Conservation (phyloP, 495 filamentous ascomycete genomes). For the Penicillium salamii region DNA sequence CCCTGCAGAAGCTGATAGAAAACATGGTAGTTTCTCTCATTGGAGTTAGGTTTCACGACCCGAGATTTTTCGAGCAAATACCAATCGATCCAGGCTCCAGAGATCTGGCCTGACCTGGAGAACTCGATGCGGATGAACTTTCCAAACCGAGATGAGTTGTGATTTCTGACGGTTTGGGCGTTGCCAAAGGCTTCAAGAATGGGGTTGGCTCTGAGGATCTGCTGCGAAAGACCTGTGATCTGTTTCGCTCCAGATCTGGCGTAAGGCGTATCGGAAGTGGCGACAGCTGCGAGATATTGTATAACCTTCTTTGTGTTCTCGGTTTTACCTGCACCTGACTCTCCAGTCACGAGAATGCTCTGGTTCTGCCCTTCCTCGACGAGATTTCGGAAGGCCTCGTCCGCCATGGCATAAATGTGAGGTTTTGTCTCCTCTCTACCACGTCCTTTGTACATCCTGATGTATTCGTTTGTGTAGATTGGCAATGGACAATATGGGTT, state of each 20-base stretch:
- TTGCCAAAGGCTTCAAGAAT: conserved; percentile 99
- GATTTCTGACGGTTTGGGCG: conserved; percentile 94
- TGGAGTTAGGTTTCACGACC: conserved; percentile 80
- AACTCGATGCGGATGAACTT: conserved; percentile 99
- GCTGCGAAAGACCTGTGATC: conserved; percentile 88
- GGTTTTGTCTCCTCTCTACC: conserved; percentile 91
- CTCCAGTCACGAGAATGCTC: conserved; percentile 96
- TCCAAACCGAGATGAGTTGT: conserved; percentile 98
- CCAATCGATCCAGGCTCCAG: conserved; percentile 97
- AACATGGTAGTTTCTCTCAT: conserved; percentile 94
- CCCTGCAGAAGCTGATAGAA: conserved; percentile 95
- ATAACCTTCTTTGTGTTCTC: conserved; percentile 99
- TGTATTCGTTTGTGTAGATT: conserved; percentile 94
- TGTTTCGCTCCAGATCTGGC: conserved; percentile 59
- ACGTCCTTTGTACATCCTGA: conserved; percentile 93
- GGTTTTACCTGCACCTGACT: conserved; percentile 97
- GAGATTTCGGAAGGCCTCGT: conserved; percentile 92
- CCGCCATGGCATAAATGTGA: conserved; percentile 98
- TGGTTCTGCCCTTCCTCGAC: conserved; percentile 95
- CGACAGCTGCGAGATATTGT: conserved; percentile 94
- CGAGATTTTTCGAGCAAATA: conserved; percentile 96
- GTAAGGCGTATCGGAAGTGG: conserved; percentile 73
- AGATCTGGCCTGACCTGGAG: conserved; percentile 83
- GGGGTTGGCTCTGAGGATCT: conserved; percentile 94
- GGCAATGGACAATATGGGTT: conserved; percentile 95